Conservation (phyloP, 1,284 basidiomycete species). For the Vanrija sp. region DNA sequence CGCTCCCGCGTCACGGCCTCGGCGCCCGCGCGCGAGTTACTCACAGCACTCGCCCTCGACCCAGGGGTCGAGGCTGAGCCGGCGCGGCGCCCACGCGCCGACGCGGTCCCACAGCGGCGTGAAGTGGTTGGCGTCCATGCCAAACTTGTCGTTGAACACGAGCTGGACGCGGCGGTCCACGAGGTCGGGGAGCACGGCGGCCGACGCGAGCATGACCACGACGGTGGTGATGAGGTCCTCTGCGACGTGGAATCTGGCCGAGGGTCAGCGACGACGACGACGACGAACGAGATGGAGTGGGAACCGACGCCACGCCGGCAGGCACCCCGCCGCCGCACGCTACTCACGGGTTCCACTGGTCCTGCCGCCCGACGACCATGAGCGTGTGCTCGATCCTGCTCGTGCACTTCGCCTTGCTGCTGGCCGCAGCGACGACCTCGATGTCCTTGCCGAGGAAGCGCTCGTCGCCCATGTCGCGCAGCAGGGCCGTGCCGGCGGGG, state of each 20-base stretch:
- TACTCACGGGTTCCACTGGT: constrained; percentile 45
- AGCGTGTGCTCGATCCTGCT: constrained; percentile 29
- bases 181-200: constrained; percentile 20
- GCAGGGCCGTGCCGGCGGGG: constrained; percentile 19
- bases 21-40: constrained; percentile 11
- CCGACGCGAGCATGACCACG: constrained; percentile 33
- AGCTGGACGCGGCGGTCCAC: constrained; percentile 33
- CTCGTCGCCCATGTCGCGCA: constrained; percentile 33
- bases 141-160: constrained; percentile 39
- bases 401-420: constrained; percentile 8
- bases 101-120: constrained; percentile 43
- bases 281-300: too few species aligned
- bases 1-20: too few species aligned
- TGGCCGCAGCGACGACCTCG: constrained; percentile 6
- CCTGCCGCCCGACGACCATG: constrained; percentile 39
- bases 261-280: neutral
- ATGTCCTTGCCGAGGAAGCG: constrained; percentile 27
- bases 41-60: constrained; percentile 32
- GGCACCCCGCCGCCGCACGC: too few species aligned
- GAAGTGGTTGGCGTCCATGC: constrained; percentile 40
- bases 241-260: constrained; percentile 39
- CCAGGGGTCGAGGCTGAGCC: constrained; percentile 41
- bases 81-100: constrained; percentile 40
- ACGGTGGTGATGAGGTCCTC: constrained; percentile 46
- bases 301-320: too few species aligned